phyloP scores from a whole-genome alignment of 352 stramenopile species.

The Phytophthora colocasiae region DNA sequence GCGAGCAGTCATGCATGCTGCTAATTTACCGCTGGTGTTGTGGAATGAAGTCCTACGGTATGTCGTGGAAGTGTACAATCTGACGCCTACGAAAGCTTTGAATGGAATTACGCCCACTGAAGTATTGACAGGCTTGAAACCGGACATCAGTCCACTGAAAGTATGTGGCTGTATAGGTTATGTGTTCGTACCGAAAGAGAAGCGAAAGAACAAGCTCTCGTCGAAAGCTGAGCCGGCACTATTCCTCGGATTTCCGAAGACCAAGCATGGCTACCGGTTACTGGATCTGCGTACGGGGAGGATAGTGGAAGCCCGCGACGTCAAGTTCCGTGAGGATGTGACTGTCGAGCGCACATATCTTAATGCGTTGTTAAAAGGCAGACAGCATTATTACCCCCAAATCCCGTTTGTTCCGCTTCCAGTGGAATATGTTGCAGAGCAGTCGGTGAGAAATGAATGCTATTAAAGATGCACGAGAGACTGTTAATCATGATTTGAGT shows the following conservation, averaged over 20 bases:
- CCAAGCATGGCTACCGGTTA: no score
- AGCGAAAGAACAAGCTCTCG: no score
- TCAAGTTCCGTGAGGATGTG: constrained; percentile 16
- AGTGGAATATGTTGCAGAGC: constrained; percentile 12
- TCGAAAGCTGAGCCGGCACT: no score
- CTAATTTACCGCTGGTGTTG: constrained; percentile 1
- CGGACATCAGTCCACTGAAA: no score
- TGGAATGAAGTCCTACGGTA: neutral
- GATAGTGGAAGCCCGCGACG: constrained; percentile 1
- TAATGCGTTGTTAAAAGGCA: constrained; percentile 11
- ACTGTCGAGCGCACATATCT: constrained; percentile 12
- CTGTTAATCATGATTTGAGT: no score
- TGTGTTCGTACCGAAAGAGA: no score
- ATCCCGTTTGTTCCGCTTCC: constrained; percentile 12
- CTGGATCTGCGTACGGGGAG: neutral
- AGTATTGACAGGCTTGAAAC: no score
- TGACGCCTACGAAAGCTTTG: neutral
- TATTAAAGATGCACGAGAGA: no score
- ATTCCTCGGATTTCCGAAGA: no score
- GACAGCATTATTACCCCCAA: constrained; percentile 8
- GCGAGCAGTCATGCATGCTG: neutral
- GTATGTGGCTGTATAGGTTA: no score
- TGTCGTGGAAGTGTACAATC: constrained; percentile 1
- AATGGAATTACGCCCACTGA: neutral
- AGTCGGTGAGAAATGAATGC: neutral